Percentiles rank a stretch among this genome's conserved stretches.
These are phyloP conservation scores for Phaeosphaeria sp. DNA, from an alignment of 2,329 filamentous ascomycete genomes.

Conservation along the genomic window DNA sequence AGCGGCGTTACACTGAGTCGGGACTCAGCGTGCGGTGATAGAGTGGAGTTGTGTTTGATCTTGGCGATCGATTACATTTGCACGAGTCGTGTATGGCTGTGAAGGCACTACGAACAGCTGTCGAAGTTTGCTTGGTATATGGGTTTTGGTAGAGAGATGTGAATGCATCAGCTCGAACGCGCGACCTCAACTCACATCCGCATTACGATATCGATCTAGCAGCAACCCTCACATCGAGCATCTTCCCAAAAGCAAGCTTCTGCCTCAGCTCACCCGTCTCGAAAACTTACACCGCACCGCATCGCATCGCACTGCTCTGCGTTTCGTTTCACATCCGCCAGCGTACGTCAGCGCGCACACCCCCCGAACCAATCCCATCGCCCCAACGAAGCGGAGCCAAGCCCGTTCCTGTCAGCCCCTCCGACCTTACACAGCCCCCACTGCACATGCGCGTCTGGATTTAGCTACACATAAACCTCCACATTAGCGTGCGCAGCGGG, in stretches of 20 bases:
- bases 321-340: not conserved
- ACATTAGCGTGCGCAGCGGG: not conserved
- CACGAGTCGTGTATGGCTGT: not conserved
- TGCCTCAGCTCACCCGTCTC: not conserved
- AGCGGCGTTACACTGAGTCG: not conserved
- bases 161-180: too few species aligned
- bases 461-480: not conserved
- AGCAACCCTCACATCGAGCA: not conserved
- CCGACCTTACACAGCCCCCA: not conserved
- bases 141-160: too few species aligned
- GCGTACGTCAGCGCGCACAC: not conserved
- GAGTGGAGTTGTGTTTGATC: too few species aligned
- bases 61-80: too few species aligned
- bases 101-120: too few species aligned
- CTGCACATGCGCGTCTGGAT: not conserved
- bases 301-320: not conserved
- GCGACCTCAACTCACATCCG: too few species aligned
- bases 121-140: too few species aligned
- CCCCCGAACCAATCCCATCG: not conserved
- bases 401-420: not conserved
- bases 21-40: not conserved
- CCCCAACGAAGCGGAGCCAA: not conserved
- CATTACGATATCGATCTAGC: too few species aligned
- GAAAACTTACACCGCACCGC: not conserved
- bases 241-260: not conserved